phyloP scores from a whole-genome alignment of 140 eudicot genomes.

The Cichorium intybus region DNA sequence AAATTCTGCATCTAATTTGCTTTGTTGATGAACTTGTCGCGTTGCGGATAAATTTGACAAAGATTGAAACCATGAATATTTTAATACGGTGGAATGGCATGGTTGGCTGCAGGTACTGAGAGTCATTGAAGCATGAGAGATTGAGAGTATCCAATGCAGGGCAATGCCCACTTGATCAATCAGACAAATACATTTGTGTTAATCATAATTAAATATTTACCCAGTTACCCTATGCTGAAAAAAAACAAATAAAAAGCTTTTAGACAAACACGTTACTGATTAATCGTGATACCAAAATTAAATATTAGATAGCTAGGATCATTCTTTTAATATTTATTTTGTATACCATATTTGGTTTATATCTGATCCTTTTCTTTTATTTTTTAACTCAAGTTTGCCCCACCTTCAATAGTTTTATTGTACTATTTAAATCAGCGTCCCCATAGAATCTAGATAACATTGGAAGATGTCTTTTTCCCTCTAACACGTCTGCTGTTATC shows the following conservation, averaged over 20 bases:
- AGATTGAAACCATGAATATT: neutral
- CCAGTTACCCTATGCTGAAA: neutral
- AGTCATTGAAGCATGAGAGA: neutral
- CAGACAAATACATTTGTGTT: neutral
- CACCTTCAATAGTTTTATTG: too few species aligned
- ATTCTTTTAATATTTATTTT: too few species aligned
- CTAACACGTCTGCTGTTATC: neutral
- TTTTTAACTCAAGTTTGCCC: neutral
- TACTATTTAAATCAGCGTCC: neutral
- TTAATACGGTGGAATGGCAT: neutral
- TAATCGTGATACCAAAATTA: too few species aligned
- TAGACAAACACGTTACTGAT: too few species aligned
- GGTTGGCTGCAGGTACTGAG: neutral
- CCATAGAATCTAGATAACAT: neutral
- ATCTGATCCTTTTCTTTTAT: neutral
- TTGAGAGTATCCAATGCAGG: conserved; percentile 1
- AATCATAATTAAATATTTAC: neutral
- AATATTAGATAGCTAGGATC: neutral
- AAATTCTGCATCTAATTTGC: neutral
- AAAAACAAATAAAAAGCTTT: neutral
- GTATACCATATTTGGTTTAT: neutral
- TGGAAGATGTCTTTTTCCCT: neutral
- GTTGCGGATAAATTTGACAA: neutral
- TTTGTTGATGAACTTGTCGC: too few species aligned
- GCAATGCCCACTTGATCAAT: conserved; percentile 7